Conservation (phyloP, 305 asterid genomes). For the Solanum hybrid region DNA sequence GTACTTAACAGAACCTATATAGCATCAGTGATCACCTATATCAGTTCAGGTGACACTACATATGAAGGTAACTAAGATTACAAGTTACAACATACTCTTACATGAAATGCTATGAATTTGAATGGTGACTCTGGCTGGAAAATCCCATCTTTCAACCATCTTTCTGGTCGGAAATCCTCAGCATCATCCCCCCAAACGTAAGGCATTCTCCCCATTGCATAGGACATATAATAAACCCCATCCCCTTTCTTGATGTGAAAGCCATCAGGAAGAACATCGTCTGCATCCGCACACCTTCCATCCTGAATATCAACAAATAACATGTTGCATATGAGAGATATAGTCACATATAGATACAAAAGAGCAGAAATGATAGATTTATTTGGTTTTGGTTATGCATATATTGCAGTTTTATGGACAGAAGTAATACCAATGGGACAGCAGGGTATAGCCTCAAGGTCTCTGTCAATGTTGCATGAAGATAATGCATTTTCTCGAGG, state of each 20-base stretch:
- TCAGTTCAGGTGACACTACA: background rate
- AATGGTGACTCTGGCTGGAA: slow-evolving; percentile 64
- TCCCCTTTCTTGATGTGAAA: slow-evolving; percentile 53
- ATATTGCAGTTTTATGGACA: background rate
- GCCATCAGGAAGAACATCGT: slow-evolving; percentile 44
- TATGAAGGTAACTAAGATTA: background rate
- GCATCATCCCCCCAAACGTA: slow-evolving; percentile 68
- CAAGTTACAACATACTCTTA: slow-evolving; percentile 15
- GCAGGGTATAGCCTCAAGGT: slow-evolving; percentile 73
- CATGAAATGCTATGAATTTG: slow-evolving; percentile 64
- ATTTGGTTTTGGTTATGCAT: background rate
- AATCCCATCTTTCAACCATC: slow-evolving; percentile 59
- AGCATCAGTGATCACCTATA: background rate
- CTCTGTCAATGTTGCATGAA: slow-evolving; percentile 59
- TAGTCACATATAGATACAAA: background rate
- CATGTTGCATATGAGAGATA: background rate
- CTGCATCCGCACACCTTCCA: slow-evolving; percentile 54
- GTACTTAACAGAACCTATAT: background rate
- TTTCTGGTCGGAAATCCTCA: slow-evolving; percentile 51
- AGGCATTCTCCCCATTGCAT: slow-evolving; percentile 68
- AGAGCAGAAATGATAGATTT: no score
- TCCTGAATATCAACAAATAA: slow-evolving; percentile 26
- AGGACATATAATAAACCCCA: slow-evolving; percentile 45
- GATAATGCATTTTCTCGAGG: slow-evolving; percentile 56
- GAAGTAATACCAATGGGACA: slow-evolving; percentile 45